Base-by-base conservation (phyloP, 2,329 filamentous ascomycete genomes). In the Claviceps maximensis region DNA sequence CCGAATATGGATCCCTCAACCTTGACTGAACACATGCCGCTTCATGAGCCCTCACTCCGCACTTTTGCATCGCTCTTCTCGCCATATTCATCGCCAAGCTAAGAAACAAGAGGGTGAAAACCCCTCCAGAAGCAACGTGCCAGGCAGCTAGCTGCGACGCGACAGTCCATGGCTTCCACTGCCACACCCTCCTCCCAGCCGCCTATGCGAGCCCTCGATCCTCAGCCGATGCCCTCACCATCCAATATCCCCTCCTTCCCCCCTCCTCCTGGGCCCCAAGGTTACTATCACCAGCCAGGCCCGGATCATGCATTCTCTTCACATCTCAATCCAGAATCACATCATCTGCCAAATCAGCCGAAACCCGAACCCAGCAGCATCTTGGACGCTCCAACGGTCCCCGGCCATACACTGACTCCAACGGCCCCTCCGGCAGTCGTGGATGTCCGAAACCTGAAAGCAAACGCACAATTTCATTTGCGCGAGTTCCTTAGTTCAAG, bases 381-480 rank as follows among this genome's bases (percentile, higher is more conserved):
- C 38, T 47, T 49, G 6, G 57, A 55, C 17, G 50, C 59, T 9
- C 57, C 58, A 55, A 63, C 51, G 55, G 56, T 5, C 40, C 60
- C 33, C 36, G 54, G 49, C 13, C 56, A 50, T 59, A 49, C 56
- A 19, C 29, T 59, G 51, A 57, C 55, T 7, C 58, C 60, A 17
- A 52, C 58, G 15, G 52, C 59, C 15, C 57, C 63, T 23, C 54
- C 53, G 13, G 56, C 59, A 9, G 54, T 60, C 25, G 62, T 71
- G 6, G 60, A 61, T 31, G 56, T 66, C 8, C 59, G 54, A 15
- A 57, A 55, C 49, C 47, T 69, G 50, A 65, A 61, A 56, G 61
- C 61, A 4, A 69, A 61, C 53, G 69, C 66, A 45, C 67, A 69
- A 48, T 65, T 65, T 53, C 63, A 65, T 4, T 53, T 73, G 49